Evolutionary conservation across 495 filamentous ascomycete genomes (phyloP), one percentile per base, ranked within the genome.

Genomic region (Filosporella fistucella): DNA sequence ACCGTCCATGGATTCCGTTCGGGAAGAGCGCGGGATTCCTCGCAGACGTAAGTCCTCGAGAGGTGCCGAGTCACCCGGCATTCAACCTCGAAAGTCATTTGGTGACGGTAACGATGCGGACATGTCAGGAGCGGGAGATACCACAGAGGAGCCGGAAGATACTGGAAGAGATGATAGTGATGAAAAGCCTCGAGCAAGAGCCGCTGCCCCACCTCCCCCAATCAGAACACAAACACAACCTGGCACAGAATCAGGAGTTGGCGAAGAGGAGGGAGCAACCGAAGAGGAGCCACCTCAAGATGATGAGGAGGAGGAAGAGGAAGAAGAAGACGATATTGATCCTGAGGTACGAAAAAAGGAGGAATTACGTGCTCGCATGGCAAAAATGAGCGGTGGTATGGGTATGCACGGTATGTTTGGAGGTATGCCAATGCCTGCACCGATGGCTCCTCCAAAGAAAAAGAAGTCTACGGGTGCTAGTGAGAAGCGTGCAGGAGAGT

Each of bases 311-410:
- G 75, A 76, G 22, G 80, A 79, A 5, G 84, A 84, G n/a, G 86
- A 86, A 23, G 84, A 89, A 34, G 88, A 93, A 42, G 88, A 93
- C 34, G 91, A 96, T n/a, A 68, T 94, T 37, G 93, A 98, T 50
- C 89, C 89, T 0, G 93, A 98, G 62, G 71, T 89, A 28, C 84
- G 79, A 49, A 85, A 91, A 49, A 84, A 84, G 63, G 81, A 95
- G 68, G 93, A 95, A 57, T 70, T 98, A 43, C 81, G 94, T 33
- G 89, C 90, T 42, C 81, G 93, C 51, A 97, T 98, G 88, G 91
- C 91, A 20, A 96, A 94, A 67, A 94, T 98, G 87, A 93, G 89
- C 53, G 93, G 94, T 50, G 93, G 93, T 13, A 96, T 96, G 89
- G 90, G 91, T 13, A 91, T 96, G 84, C 82, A 88, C 63, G 90